Evolutionary conservation across 257 asterid species (phyloP).

Genomic region (Nicotiana sylvestris): DNA sequence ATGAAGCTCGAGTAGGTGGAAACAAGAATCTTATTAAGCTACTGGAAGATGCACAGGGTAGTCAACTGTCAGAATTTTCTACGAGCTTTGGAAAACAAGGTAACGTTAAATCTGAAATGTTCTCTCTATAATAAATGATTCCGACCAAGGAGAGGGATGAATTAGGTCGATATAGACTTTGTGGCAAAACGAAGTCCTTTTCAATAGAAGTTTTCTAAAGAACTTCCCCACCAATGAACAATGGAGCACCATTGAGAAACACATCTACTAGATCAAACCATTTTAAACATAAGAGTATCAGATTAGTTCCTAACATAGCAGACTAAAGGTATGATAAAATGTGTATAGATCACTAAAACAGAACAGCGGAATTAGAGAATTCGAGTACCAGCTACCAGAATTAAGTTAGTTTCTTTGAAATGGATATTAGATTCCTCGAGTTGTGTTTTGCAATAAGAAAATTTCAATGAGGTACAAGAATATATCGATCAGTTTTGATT

Average conservation of each 20-base stretch:
- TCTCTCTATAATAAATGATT: not conserved
- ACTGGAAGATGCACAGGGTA: constrained; percentile 47
- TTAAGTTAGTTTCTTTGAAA: not conserved
- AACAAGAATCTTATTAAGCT: constrained; percentile 40
- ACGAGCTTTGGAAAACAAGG: constrained; percentile 12
- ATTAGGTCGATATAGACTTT: not conserved
- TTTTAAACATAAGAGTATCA: not conserved
- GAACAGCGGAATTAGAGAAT: not conserved
- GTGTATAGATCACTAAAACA: not conserved
- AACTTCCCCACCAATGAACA: not conserved
- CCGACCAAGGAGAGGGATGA: not conserved
- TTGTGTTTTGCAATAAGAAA: not conserved
- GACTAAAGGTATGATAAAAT: not conserved
- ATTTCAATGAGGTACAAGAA: not conserved
- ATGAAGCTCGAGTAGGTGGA: constrained; percentile 66
- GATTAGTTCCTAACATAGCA: not conserved
- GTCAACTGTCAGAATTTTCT: constrained; percentile 27
- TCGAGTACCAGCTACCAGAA: not conserved
- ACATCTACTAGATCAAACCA: not conserved
- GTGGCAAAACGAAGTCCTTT: not conserved
- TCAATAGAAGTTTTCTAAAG: not conserved
- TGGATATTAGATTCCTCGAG: not conserved
- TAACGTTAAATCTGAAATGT: not conserved
- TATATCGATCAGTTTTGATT: not conserved
- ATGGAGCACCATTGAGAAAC: not conserved